A percentile compares a stretch with the other conserved stretches of the same genome.
Evolutionary conservation across 2,329 filamentous ascomycete genomes (phyloP).

Genomic region (Fusarium sp.): DNA sequence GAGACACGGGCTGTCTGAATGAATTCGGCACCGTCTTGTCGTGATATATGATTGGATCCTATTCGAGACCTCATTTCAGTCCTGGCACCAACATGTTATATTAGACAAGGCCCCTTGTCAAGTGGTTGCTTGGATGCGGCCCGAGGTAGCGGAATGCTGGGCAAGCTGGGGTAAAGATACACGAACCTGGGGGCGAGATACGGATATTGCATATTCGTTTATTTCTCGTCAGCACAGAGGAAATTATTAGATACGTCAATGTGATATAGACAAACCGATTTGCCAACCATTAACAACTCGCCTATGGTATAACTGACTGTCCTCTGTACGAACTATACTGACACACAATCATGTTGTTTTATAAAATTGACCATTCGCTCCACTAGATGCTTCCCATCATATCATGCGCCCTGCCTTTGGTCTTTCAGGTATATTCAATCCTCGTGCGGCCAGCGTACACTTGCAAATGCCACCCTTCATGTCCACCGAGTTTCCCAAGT

Average conservation of each 20-base stretch:
- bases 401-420: constrained; percentile 13
- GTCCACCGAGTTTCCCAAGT: constrained; percentile 8
- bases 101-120: background rate
- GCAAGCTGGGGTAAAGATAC: constrained; percentile 7
- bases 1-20: background rate
- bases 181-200: background rate
- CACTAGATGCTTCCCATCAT: constrained; percentile 31
- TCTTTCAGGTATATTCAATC: constrained; percentile 41
- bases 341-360: constrained; percentile 1
- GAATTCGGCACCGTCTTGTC: background rate
- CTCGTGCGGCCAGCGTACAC: constrained; percentile 38
- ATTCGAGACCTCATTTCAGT: background rate
- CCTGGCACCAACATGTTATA: background rate
- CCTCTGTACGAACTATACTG: background rate
- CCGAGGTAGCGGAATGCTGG: background rate
- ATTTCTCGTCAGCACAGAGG: background rate
- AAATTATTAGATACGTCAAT: background rate
- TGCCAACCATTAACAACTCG: background rate
- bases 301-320: background rate
- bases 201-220: constrained; percentile 1
- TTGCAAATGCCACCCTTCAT: constrained; percentile 19
- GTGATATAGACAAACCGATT: constrained; percentile 11
- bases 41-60: constrained; percentile 1
- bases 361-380: constrained; percentile 8
- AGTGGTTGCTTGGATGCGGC: background rate